A percentile compares a stretch with the other conserved stretches of the same genome.
Conservation (phyloP, 768 basidiomycete species). For the Amanita thiersii region DNA sequence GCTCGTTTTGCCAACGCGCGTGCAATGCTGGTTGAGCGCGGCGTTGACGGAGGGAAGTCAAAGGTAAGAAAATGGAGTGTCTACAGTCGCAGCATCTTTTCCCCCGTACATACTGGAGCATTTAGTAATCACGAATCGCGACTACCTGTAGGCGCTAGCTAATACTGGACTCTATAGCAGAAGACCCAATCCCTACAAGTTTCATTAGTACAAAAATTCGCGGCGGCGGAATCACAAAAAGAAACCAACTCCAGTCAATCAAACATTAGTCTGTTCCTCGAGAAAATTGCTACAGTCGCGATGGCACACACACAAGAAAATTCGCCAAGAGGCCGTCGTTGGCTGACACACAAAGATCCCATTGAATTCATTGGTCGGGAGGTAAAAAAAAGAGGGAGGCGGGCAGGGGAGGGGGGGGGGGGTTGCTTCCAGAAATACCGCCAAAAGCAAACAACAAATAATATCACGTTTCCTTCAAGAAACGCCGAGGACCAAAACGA, state of each 20-base stretch:
- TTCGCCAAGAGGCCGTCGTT: not conserved
- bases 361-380: no score
- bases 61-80: not conserved
- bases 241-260: not conserved
- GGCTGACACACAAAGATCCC: no score
- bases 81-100: not conserved
- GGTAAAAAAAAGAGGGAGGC: no score
- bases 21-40: constrained; percentile 5
- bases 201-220: not conserved
- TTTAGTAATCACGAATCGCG: constrained; percentile 5
- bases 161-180: not conserved
- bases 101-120: not conserved
- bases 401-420: no score
- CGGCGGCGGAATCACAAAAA: not conserved
- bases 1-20: no score
- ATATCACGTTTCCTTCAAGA: no score
- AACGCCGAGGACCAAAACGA: constrained; percentile 2
- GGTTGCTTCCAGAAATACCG: no score
- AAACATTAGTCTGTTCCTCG: not conserved
- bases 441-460: no score
- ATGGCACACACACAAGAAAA: no score
- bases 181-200: not conserved
- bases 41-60: not conserved
- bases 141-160: not conserved
- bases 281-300: not conserved